Percentiles rank a stretch among this genome's conserved stretches.
Evolutionary conservation across 306 rosid species (phyloP).

Genomic region (Glycyrrhiza uralensis): DNA sequence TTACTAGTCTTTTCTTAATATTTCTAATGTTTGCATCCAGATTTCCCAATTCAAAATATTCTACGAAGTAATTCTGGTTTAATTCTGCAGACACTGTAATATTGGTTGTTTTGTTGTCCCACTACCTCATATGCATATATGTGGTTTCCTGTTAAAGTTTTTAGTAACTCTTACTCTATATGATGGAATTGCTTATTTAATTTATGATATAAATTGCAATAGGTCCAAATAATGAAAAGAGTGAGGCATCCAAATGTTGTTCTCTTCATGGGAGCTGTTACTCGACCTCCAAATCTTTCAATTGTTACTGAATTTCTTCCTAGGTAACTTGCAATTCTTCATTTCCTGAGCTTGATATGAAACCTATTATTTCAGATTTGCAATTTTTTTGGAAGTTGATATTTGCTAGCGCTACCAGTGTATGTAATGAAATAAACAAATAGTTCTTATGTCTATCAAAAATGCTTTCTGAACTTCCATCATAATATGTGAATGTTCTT

Average conservation of each 20-base stretch:
- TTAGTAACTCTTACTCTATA: background rate
- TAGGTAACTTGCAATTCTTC: conserved; percentile 56
- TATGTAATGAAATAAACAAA: background rate
- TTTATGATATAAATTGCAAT: conserved; percentile 38
- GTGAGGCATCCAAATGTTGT: conserved; percentile 99
- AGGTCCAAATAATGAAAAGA: conserved; percentile 92
- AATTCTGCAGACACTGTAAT: background rate
- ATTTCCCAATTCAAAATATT: conserved; percentile 12
- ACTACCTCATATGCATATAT: background rate
- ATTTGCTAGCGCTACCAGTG: background rate
- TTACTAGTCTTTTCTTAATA: background rate
- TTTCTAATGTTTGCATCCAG: background rate
- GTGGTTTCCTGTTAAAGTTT: background rate
- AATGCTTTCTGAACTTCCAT: background rate
- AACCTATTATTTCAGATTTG: conserved; percentile 7
- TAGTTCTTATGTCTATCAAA: background rate
- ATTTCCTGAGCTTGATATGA: conserved; percentile 11
- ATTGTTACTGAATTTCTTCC: conserved; percentile 98
- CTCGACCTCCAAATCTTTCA: conserved; percentile 92
- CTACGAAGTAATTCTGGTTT: background rate
- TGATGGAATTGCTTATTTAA: conserved; percentile 26
- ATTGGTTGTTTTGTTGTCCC: background rate
- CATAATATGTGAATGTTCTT: conserved; percentile 1
- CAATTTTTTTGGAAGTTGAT: conserved; percentile 18
- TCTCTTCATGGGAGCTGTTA: conserved; percentile 99